These are phyloP conservation scores for Scutellaria galericulata DNA, from an alignment of 257 asterid species.

Conservation along the genomic window DNA sequence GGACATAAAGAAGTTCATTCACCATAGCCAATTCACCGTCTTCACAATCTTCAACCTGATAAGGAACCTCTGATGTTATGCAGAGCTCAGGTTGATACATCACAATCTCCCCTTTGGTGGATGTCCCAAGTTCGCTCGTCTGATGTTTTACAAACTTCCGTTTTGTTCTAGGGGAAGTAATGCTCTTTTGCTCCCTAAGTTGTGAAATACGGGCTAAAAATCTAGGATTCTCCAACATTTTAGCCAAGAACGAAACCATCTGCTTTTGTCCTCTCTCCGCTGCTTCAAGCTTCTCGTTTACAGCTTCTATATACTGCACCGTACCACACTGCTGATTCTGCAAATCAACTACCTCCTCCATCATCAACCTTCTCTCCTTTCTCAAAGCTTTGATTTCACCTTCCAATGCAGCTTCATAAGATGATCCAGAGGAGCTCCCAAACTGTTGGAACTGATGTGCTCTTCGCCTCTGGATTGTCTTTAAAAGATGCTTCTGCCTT, in stretches of 20 bases:
- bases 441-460: slow-evolving; percentile 47
- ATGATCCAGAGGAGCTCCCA: slow-evolving; percentile 48
- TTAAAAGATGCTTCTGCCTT: slow-evolving; percentile 66
- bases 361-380: slow-evolving; percentile 61
- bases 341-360: slow-evolving; percentile 64
- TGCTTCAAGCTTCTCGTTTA: slow-evolving; percentile 62
- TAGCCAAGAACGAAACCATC: slow-evolving; percentile 76
- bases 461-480: slow-evolving; percentile 71
- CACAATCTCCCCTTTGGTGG: slow-evolving; percentile 38
- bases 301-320: slow-evolving; percentile 51
- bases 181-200: slow-evolving; percentile 43
- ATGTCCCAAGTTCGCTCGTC: slow-evolving; percentile 27
- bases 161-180: slow-evolving; percentile 49
- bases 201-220: slow-evolving; percentile 45
- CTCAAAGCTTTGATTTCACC: slow-evolving; percentile 56
- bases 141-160: slow-evolving; percentile 56
- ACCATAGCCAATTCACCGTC: slow-evolving; percentile 35
- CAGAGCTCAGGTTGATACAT: slow-evolving; percentile 28
- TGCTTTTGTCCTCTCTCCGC: slow-evolving; percentile 75
- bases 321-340: slow-evolving; percentile 64
- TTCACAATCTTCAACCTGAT: slow-evolving; percentile 27
- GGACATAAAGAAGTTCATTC: slow-evolving; percentile 31
- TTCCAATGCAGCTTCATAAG: slow-evolving; percentile 42
- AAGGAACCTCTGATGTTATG: slow-evolving; percentile 27
- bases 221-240: slow-evolving; percentile 56